These are phyloP conservation scores for Acorus calamus DNA, from an alignment of 106 monocot genomes.

Conservation along the genomic window DNA sequence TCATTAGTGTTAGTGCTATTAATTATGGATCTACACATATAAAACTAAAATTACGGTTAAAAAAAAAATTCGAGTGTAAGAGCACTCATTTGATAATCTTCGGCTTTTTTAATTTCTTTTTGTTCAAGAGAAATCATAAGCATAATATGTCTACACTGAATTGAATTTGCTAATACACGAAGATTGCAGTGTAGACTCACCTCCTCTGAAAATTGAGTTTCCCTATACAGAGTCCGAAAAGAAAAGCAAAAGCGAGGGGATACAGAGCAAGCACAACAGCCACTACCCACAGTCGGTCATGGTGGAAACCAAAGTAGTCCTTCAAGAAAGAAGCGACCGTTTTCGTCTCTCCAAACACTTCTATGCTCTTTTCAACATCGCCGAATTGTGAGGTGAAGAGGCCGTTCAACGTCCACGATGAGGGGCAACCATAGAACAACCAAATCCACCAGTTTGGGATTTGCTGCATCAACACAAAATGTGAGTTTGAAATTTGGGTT, in stretches of 20 bases:
- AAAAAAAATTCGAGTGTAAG: no score
- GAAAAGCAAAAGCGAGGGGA: conserved; percentile 40
- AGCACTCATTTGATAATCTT: no score
- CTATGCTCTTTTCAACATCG: conserved; percentile 29
- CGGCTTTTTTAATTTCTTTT: no score
- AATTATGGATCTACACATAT: no score
- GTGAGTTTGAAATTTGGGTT: no score
- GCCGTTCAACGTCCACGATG: conserved; percentile 50
- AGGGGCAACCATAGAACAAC: conserved; percentile 50
- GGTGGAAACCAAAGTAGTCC: conserved; percentile 56
- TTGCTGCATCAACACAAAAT: conserved; percentile 37
- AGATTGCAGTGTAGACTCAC: no score
- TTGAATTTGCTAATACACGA: no score
- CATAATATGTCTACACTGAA: no score
- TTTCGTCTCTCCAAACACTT: conserved; percentile 53
- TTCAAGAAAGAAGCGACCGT: conserved; percentile 34
- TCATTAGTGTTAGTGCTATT: no score
- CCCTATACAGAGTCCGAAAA: conserved; percentile 45
- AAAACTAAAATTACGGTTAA: no score
- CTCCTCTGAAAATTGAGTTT: conserved; percentile 65
- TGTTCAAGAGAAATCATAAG: no score
- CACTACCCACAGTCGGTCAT: conserved; percentile 27
- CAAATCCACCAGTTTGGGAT: conserved; percentile 89
- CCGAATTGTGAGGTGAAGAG: conserved; percentile 67
- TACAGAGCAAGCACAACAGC: conserved; percentile 30